Evolutionary conservation across 176 grass and related monocot species (phyloP), one percentile per base, ranked within the genome.

Genomic region (Bromus sterilis): DNA sequence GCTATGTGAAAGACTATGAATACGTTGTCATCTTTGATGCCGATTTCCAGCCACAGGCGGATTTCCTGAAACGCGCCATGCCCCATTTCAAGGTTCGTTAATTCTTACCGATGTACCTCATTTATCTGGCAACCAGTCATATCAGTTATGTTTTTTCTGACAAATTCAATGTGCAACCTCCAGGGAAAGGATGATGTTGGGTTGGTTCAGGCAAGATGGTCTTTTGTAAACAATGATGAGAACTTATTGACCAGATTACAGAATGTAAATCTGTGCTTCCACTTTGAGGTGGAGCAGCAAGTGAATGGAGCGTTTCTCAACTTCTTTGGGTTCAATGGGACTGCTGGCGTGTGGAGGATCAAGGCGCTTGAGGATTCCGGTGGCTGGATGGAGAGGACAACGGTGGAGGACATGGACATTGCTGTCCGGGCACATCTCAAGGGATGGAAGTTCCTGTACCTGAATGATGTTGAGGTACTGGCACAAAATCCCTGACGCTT

Each of bases 241-340:
- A 97, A 97, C 71, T 56, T 97, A 83, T 36, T 97, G 67, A 97
- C 91, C 24, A 86, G 94, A 72, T 72, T 97, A 53, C 94, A 97
- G 72, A 93, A 97, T 79, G 74, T 97, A 80, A 97, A 97, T 30
- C 79, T 97, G 26, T 91, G 91, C 82, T 97, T 97, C 85, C 94
- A 97, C 83, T 97, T 97, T 63, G 94, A 97, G 87, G 94, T 97
- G 84, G 94, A 97, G 71, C 94, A 97, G 86, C 94, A 97, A 72
- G 94, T 97, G 37, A 97, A 97, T 31, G 94, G 94, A 4, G 21
- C 67, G 5, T 97, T 97, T 61, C 68, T 97, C 79, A 94, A 94
- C 69, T 97, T 97, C 89, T 97, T 97, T 7, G 94, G 94, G 74
- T 97, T 97, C 87, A 97, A 97, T 14, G 94, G 94, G 23, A 97